A percentile compares a stretch with the other conserved stretches of the same genome.
Evolutionary conservation across 2,329 filamentous ascomycete species (phyloP).

Genomic region (Cordyceps cicadae): DNA sequence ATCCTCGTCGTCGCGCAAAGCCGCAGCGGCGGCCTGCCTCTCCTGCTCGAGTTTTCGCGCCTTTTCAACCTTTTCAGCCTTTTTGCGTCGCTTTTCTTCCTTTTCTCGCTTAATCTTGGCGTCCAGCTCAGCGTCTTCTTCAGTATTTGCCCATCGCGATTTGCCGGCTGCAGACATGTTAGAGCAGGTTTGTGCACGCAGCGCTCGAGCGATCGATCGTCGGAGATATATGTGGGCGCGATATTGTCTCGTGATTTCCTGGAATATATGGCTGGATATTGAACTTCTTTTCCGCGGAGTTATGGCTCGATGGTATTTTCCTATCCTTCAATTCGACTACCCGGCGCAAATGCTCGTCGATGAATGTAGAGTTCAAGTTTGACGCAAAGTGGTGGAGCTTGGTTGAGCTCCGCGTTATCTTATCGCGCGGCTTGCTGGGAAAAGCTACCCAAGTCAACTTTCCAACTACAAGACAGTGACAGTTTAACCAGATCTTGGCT

Average conservation of each 20-base stretch:
- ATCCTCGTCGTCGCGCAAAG: slow-evolving; percentile 23
- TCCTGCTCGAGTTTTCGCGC: slow-evolving; percentile 56
- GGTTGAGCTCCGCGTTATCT: neutral
- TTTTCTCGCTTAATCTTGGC: slow-evolving; percentile 71
- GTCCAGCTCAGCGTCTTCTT: slow-evolving; percentile 69
- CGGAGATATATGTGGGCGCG: slow-evolving; percentile 1
- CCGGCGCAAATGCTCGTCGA: neutral
- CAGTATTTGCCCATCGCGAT: slow-evolving; percentile 83
- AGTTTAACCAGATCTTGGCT: neutral
- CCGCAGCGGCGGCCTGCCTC: slow-evolving; percentile 27
- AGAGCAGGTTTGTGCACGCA: neutral
- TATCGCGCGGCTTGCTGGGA: neutral
- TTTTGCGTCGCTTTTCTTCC: slow-evolving; percentile 78
- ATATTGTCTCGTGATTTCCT: slow-evolving; percentile 1
- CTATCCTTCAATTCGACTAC: neutral
- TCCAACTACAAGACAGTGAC: slow-evolving; percentile 11
- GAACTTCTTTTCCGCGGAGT: neutral
- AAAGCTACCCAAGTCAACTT: neutral
- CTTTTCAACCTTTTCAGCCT: slow-evolving; percentile 78
- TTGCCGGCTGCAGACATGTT: slow-evolving; percentile 52
- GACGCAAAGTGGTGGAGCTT: slow-evolving; percentile 7
- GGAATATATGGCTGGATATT: neutral
- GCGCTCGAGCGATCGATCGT: neutral
- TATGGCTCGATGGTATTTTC: neutral
- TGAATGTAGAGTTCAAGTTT: neutral